Base-by-base conservation (phyloP, 306 rosid species). In the Casuarina glauca region DNA sequence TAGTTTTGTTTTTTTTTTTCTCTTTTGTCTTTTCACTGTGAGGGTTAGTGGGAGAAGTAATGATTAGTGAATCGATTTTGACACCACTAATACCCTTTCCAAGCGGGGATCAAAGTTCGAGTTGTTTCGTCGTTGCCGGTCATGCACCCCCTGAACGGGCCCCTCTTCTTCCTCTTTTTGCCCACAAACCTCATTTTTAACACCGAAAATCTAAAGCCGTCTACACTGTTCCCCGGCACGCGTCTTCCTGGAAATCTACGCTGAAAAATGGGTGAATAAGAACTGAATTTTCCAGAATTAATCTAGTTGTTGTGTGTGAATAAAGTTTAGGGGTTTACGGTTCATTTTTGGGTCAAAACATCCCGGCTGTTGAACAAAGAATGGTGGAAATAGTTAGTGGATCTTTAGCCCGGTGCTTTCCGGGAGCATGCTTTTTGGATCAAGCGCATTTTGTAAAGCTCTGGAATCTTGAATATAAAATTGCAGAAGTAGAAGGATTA, bases 31-130 rank as follows among this genome's bases (percentile, higher is more conserved):
- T 66, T 79, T 63, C 45, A 16, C 45, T 58, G 75, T 74, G 52
- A 74, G 76, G 74, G 38, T 83, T 86, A 89, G 93, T 88, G 94
- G 93, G 84, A 62, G 72, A 79, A 70, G 90, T 79, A 91, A 91
- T 93, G 88, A 91, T 91, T 91, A 87, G 84, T 71, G 81, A 80
- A 80, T 71, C 82, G 90, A 87, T 84, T 86, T 85, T 81, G 89
- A 85, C 62, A 87, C 78, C 85, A 85, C 82, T 81, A 78, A 82
- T 69, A 73, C 72, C 16, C 72, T 75, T 81, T 74, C 84, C 78
- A 73, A 62, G 70, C 55, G 76, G 76, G 76, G 76, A 86, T 87
- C 91, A 85, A 91, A 87, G 81, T 85, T 89, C 67, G 94, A 86
- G 86, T 72, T 74, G 94, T 91, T 91, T 83, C 87, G 78, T 66